A percentile compares a stretch with the other conserved stretches of the same genome.
Evolutionary conservation across 345 rosid species (phyloP).

Genomic region (Aethionema arabicum): DNA sequence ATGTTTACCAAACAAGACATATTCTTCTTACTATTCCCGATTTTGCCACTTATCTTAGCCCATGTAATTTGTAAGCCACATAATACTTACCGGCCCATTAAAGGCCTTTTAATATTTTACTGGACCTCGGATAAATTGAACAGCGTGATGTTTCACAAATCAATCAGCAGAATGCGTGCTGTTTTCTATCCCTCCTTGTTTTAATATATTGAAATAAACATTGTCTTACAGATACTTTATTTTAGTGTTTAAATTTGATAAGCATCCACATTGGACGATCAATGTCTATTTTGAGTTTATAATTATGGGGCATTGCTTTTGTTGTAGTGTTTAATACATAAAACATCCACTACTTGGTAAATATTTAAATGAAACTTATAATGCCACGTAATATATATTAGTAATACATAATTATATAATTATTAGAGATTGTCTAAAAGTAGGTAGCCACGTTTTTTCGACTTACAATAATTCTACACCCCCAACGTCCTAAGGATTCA

Average conservation of each 20-base stretch:
- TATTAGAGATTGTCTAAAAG: conserved; percentile 24
- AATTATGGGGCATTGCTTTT: too few species aligned
- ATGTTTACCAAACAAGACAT: neutral
- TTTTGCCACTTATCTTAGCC: neutral
- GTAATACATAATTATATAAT: neutral
- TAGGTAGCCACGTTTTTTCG: conserved; percentile 37
- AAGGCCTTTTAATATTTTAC: too few species aligned
- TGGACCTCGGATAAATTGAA: too few species aligned
- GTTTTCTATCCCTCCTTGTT: too few species aligned
- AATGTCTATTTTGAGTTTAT: neutral
- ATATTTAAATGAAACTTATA: neutral
- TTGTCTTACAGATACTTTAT: too few species aligned
- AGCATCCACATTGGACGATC: conserved; percentile 19
- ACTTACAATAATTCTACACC: neutral
- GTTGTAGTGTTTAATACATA: neutral
- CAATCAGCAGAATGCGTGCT: too few species aligned
- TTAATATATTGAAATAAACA: too few species aligned
- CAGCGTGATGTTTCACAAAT: too few species aligned
- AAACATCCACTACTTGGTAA: conserved; percentile 19
- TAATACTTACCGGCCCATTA: too few species aligned
- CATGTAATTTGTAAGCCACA: neutral
- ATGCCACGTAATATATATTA: conserved; percentile 20
- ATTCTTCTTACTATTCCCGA: neutral
- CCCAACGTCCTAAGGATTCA: conserved; percentile 37
- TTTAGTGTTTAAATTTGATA: neutral